Evolutionary conservation across 805 yeast species (phyloP).

Genomic region (Ogataea kodamae): DNA sequence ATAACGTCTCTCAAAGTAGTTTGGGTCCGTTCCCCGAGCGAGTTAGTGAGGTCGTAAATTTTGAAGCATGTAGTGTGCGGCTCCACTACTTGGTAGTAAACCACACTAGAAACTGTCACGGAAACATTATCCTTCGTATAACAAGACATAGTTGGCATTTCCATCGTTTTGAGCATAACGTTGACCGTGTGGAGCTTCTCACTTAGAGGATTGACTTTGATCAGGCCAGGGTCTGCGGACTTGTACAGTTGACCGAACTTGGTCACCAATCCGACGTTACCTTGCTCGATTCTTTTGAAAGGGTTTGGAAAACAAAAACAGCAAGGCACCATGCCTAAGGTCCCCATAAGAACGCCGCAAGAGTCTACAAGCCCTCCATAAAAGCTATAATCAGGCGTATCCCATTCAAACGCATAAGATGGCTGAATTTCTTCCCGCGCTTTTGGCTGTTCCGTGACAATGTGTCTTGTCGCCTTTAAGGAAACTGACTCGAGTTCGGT

Average conservation of each 20-base stretch:
- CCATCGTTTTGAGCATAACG: constrained; percentile 56
- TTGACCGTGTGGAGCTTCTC: constrained; percentile 51
- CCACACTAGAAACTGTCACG: constrained; percentile 59
- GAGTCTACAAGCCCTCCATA: constrained; percentile 37
- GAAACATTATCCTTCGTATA: constrained; percentile 69
- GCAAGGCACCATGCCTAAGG: constrained; percentile 51
- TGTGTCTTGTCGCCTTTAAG: constrained; percentile 1
- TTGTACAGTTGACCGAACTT: constrained; percentile 62
- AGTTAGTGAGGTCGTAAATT: constrained; percentile 49
- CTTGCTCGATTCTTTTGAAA: constrained; percentile 57
- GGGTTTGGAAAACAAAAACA: constrained; percentile 57
- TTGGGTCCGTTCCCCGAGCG: constrained; percentile 65
- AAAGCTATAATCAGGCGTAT: constrained; percentile 32
- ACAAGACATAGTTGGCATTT: constrained; percentile 64
- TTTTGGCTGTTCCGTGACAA: constrained; percentile 21
- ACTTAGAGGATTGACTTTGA: constrained; percentile 60
- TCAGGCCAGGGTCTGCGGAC: constrained; percentile 66
- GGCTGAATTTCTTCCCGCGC: constrained; percentile 23
- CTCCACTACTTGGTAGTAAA: constrained; percentile 62
- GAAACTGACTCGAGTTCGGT: too few relatives aligned
- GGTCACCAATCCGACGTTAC: constrained; percentile 65
- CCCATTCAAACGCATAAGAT: constrained; percentile 34
- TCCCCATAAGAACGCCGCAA: constrained; percentile 49
- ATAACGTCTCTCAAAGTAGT: constrained; percentile 71
- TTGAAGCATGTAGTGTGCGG: constrained; percentile 66